A percentile compares a stretch with the other conserved stretches of the same genome.
phyloP scores from a whole-genome alignment of 495 filamentous ascomycete genomes.

The Aspergillus bertholletiae region DNA sequence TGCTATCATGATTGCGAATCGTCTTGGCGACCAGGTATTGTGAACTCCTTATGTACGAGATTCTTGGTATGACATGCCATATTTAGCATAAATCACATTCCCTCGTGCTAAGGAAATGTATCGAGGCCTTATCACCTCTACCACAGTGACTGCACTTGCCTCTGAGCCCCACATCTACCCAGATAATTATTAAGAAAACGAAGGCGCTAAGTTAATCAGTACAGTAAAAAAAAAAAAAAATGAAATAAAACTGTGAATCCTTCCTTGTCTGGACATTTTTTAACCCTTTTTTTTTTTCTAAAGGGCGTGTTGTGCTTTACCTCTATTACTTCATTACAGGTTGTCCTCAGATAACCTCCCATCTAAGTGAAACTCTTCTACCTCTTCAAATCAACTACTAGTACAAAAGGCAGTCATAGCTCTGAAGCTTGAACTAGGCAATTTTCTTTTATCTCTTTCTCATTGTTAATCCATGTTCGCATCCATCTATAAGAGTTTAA shows the following conservation, averaged over 20 bases:
- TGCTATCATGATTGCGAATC: neutral
- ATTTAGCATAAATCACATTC: neutral
- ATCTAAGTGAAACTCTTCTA: neutral
- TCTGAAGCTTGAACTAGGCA: neutral
- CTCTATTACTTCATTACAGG: neutral
- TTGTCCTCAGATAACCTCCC: neutral
- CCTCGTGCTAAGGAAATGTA: neutral
- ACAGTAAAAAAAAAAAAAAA: conserved; percentile 1
- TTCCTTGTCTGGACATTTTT: neutral
- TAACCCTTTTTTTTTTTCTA: neutral
- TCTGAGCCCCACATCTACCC: conserved; percentile 2
- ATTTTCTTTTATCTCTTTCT: too few relatives aligned
- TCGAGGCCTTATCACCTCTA: neutral
- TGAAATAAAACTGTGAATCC: conserved; percentile 9
- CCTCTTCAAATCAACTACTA: neutral
- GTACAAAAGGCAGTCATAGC: neutral
- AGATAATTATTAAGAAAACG: conserved; percentile 2
- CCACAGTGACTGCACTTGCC: neutral
- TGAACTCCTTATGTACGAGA: neutral
- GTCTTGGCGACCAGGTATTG: neutral
- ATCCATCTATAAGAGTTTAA: neutral
- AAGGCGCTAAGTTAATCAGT: conserved; percentile 1
- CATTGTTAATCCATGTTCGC: neutral
- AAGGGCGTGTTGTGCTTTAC: neutral
- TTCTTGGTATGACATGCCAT: neutral